phyloP scores from a whole-genome alignment of 2,329 filamentous ascomycete genomes.

The Xylaria sp. region DNA sequence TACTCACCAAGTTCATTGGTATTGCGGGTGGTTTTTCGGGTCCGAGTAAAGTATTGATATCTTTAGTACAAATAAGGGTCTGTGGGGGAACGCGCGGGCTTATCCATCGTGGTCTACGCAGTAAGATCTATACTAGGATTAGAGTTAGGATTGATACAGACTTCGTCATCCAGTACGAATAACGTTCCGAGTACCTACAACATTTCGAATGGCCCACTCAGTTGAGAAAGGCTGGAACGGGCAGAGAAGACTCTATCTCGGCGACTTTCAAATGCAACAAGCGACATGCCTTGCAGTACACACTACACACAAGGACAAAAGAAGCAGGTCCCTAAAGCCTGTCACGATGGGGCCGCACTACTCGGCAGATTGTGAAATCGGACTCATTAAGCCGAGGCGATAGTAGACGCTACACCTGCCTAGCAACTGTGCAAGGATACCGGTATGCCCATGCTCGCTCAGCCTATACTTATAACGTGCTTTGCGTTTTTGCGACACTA shows the following conservation, averaged over 20 bases:
- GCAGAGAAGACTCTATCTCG: neutral
- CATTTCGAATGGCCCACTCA: constrained; percentile 8
- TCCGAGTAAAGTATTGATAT: constrained; percentile 9
- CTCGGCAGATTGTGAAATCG: constrained; percentile 28
- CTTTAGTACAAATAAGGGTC: constrained; percentile 26
- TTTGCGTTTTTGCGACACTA: constrained; percentile 1
- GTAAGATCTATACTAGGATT: constrained; percentile 21
- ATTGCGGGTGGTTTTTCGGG: constrained; percentile 16
- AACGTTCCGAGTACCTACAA: constrained; percentile 5
- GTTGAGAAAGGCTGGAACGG: neutral
- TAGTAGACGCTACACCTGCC: neutral
- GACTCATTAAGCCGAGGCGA: constrained; percentile 11
- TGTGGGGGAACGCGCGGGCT: constrained; percentile 27
- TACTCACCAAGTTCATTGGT: constrained; percentile 20
- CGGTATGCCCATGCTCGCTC: constrained; percentile 2
- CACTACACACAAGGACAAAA: constrained; percentile 26
- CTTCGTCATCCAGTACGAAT: constrained; percentile 1
- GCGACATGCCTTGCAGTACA: constrained; percentile 14
- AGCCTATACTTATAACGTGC: constrained; percentile 10
- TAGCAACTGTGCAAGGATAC: constrained; percentile 25
- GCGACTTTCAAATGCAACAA: constrained; percentile 8
- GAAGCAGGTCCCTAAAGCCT: constrained; percentile 33
- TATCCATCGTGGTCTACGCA: constrained; percentile 22
- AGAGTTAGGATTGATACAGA: constrained; percentile 29
- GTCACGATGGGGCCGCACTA: constrained; percentile 17